A percentile compares a stretch with the other conserved stretches of the same genome.
Evolutionary conservation across 2,329 filamentous ascomycete genomes (phyloP).

Genomic region (Beauveria sp.): DNA sequence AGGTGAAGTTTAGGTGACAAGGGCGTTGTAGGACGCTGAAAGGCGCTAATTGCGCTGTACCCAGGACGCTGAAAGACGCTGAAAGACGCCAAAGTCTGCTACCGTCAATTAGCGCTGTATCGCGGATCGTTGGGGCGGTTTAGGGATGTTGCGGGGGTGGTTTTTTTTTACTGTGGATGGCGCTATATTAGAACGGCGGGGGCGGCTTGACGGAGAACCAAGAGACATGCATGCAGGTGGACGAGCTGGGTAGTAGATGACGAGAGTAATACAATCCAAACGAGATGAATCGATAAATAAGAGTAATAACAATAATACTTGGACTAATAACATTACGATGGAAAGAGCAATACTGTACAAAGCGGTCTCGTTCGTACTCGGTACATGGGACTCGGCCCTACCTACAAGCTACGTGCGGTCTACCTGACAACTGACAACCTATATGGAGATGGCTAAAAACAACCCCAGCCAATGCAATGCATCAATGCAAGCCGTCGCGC

Average conservation of each 20-base stretch:
- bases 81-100: too few species aligned
- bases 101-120: neutral
- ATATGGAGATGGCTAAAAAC: neutral
- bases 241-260: neutral
- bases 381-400: neutral
- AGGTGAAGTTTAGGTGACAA: neutral
- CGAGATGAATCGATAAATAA: neutral
- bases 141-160: neutral
- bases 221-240: neutral
- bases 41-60: neutral
- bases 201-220: neutral
- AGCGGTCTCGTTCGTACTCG: neutral
- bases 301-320: neutral
- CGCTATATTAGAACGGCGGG: neutral
- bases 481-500: conserved; percentile 7
- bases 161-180: neutral
- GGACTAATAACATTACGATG: neutral
- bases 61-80: neutral
- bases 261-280: neutral
- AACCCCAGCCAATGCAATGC: conserved; percentile 7
- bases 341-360: neutral
- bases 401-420: too few species aligned
- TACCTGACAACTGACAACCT: too few species aligned
- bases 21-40: neutral
- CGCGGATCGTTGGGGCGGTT: neutral